Evolutionary conservation across 2,329 filamentous ascomycete genomes (phyloP).

Genomic region (Colletotrichum lini): DNA sequence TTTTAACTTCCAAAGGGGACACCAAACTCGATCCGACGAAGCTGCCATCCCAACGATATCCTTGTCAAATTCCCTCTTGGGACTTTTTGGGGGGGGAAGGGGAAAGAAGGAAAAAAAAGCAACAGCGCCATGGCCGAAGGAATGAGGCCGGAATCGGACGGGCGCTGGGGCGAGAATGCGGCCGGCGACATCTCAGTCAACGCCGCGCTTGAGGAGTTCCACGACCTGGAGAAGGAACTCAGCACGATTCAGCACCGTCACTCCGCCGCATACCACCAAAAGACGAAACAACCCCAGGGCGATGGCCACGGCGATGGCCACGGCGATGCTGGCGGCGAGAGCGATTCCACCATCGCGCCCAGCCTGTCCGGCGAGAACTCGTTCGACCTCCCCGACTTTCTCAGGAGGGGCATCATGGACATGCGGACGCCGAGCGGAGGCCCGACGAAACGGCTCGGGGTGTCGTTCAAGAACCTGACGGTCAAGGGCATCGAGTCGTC

Average conservation of each 20-base stretch:
- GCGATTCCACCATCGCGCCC: slow-evolving; percentile 35
- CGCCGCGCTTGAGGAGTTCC: slow-evolving; percentile 43
- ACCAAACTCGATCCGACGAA: background rate
- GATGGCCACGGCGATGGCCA: slow-evolving; percentile 21
- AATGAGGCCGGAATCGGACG: slow-evolving; percentile 37
- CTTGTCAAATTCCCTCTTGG: background rate
- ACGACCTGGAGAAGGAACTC: slow-evolving; percentile 46
- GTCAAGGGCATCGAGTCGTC: slow-evolving; percentile 80
- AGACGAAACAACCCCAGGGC: slow-evolving; percentile 4
- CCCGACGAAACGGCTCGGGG: slow-evolving; percentile 83
- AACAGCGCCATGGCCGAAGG: slow-evolving; percentile 12
- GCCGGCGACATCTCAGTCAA: slow-evolving; percentile 43
- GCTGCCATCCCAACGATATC: background rate
- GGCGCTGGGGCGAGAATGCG: slow-evolving; percentile 47
- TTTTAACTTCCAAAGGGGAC: too few species aligned
- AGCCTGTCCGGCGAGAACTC: slow-evolving; percentile 24
- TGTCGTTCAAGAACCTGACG: slow-evolving; percentile 82
- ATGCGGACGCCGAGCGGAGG: slow-evolving; percentile 74
- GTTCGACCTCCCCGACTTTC: slow-evolving; percentile 79
- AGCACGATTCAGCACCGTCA: slow-evolving; percentile 41
- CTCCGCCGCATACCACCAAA: slow-evolving; percentile 14
- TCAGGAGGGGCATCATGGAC: slow-evolving; percentile 82
- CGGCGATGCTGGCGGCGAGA: slow-evolving; percentile 31
- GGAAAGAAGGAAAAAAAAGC: too few species aligned
- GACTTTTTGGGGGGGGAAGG: background rate